Conservation (phyloP, 2,329 filamentous ascomycete species). For the Truncatella angustata region DNA sequence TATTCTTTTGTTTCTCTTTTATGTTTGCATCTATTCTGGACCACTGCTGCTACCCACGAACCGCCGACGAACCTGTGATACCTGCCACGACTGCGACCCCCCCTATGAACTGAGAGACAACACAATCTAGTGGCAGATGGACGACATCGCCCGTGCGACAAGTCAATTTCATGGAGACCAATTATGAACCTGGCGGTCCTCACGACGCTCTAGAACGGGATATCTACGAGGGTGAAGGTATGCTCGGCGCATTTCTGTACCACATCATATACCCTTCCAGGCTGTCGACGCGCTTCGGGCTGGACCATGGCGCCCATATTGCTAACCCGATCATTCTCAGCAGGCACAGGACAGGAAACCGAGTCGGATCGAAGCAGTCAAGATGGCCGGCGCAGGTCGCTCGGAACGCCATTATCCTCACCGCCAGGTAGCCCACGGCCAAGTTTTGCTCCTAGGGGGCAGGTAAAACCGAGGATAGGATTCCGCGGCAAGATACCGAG, state of each 20-base stretch:
- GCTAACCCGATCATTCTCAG: slow-evolving; percentile 6
- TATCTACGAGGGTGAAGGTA: slow-evolving; percentile 14
- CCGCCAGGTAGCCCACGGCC: slow-evolving; percentile 26
- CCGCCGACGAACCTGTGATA: slow-evolving; percentile 6
- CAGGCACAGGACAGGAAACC: slow-evolving; percentile 11
- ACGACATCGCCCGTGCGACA: slow-evolving; percentile 11
- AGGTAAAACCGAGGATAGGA: slow-evolving; percentile 27
- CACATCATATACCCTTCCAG: background rate
- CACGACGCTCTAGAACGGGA: slow-evolving; percentile 11
- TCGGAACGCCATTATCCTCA: slow-evolving; percentile 22
- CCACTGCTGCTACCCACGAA: background rate
- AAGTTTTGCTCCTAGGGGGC: slow-evolving; percentile 31
- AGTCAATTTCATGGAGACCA: slow-evolving; percentile 14
- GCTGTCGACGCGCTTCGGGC: slow-evolving; percentile 4
- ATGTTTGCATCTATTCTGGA: background rate
- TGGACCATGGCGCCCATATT: background rate
- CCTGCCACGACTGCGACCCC: slow-evolving; percentile 1
- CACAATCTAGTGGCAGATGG: slow-evolving; percentile 11
- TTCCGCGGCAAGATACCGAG: slow-evolving; percentile 26
- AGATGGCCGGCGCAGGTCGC: slow-evolving; percentile 8
- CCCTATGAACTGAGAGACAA: background rate
- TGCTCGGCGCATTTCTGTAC: background rate
- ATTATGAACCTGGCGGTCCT: slow-evolving; percentile 14
- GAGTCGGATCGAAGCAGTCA: slow-evolving; percentile 10
- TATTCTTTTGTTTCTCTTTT: background rate